Percentiles rank a stretch among this genome's conserved stretches.
Conservation (phyloP, 2,329 filamentous ascomycete genomes). For the Penicillium sp. region DNA sequence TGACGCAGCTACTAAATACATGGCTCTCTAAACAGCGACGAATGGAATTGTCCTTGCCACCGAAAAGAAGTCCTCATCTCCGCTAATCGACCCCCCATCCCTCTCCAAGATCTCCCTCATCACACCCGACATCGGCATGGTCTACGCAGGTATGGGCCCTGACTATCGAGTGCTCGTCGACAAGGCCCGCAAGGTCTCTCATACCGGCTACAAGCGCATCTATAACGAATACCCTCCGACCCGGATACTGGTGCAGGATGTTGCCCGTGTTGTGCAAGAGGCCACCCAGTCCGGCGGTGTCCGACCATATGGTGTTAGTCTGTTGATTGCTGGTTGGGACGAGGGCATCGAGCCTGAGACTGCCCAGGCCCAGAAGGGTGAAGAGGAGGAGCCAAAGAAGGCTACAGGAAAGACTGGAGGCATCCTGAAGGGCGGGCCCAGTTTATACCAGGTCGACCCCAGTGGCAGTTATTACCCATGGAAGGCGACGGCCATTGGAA, state of each 20-base stretch:
- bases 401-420: conserved; percentile 86
- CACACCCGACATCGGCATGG: conserved; percentile 99
- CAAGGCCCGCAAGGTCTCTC: conserved; percentile 96
- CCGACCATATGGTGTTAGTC: conserved; percentile 91
- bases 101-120: conserved; percentile 97
- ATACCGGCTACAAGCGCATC: conserved; percentile 98
- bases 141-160: conserved; percentile 98
- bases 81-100: conserved; percentile 92
- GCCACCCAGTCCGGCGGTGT: conserved; percentile 98
- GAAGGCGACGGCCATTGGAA: conserved; percentile 99
- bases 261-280: conserved; percentile 97
- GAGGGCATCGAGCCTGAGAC: conserved; percentile 91
- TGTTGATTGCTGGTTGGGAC: conserved; percentile 97
- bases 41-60: conserved; percentile 99
- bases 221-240: conserved; percentile 99
- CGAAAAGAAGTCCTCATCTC: conserved; percentile 98
- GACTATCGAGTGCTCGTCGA: conserved; percentile 98
- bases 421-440: conserved; percentile 92
- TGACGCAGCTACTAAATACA: conserved; percentile 23
- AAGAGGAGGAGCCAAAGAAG: conserved; percentile 69
- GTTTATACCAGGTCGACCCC: conserved; percentile 98
- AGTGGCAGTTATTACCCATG: conserved; percentile 98
- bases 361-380: conserved; percentile 63
- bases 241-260: conserved; percentile 97
- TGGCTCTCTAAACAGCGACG: conserved; percentile 67